Evolutionary conservation across 352 stramenopile genomes (phyloP).

Genomic region (Phytophthora tentaculata): DNA sequence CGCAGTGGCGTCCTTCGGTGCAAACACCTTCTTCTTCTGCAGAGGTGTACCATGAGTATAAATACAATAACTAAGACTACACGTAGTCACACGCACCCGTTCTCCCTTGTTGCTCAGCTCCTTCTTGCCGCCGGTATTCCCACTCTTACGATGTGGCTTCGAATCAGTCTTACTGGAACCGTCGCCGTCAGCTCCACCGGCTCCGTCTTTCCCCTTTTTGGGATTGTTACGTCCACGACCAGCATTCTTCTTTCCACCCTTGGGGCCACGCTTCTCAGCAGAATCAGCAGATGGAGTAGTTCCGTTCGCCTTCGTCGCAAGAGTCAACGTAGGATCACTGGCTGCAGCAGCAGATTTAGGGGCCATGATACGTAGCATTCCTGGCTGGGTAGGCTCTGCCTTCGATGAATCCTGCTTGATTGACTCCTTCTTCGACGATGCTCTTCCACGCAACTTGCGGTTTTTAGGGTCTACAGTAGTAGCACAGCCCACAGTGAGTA

Average conservation of each 20-base stretch:
- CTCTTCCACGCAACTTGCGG: slow-evolving; percentile 49
- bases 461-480: slow-evolving; percentile 44
- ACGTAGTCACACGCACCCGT: slow-evolving; percentile 27
- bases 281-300: slow-evolving; percentile 15
- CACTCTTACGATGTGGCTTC: slow-evolving; percentile 44
- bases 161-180: slow-evolving; percentile 25
- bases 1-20: slow-evolving; percentile 55
- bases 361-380: slow-evolving; percentile 63
- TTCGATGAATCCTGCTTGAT: slow-evolving; percentile 32
- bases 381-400: slow-evolving; percentile 47
- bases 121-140: slow-evolving; percentile 40
- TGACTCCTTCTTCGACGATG: slow-evolving; percentile 43
- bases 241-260: slow-evolving; percentile 36
- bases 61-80: neutral
- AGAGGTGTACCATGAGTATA: neutral
- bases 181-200: slow-evolving; percentile 25
- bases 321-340: slow-evolving; percentile 7
- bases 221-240: slow-evolving; percentile 37
- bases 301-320: slow-evolving; percentile 15
- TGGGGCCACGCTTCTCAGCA: slow-evolving; percentile 33
- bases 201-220: slow-evolving; percentile 47
- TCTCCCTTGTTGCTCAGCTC: slow-evolving; percentile 38
- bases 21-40: slow-evolving; percentile 77
- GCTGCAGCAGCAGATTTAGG: slow-evolving; percentile 30
- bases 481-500: neutral